A percentile compares a stretch with the other conserved stretches of the same genome.
phyloP scores from a whole-genome alignment of 73 alveolate species.

The Tetrahymena borealis region DNA sequence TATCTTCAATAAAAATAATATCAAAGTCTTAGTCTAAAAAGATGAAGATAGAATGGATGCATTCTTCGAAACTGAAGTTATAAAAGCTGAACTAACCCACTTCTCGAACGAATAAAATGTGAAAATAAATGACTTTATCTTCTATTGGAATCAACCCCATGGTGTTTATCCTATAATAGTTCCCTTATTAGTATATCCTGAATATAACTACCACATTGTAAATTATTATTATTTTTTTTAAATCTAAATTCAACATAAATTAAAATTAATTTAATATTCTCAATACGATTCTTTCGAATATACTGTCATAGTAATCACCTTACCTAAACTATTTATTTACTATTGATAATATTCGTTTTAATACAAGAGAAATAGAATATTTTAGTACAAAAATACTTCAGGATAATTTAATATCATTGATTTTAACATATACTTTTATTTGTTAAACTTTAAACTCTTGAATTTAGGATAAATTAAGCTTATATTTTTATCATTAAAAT shows the following conservation, averaged over 20 bases:
- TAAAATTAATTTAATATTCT: too few species aligned
- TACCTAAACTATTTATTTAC: too few species aligned
- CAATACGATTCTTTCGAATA: too few species aligned
- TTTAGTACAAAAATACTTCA: too few species aligned
- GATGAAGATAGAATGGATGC: constrained; percentile 38
- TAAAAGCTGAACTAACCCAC: constrained; percentile 28
- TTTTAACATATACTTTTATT: too few species aligned
- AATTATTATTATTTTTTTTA: neutral
- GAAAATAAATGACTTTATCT: constrained; percentile 14
- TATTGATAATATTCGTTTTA: too few species aligned
- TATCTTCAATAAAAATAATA: constrained; percentile 2
- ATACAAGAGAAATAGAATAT: too few species aligned
- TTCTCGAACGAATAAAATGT: constrained; percentile 1
- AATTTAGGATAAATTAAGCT: neutral
- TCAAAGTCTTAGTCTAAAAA: neutral
- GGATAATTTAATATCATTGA: too few species aligned
- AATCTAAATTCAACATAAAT: neutral
- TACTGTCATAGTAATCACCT: too few species aligned
- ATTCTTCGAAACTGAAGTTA: constrained; percentile 16
- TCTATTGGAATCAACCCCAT: constrained; percentile 38
- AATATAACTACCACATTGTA: neutral
- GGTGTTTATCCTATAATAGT: constrained; percentile 9
- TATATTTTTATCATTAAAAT: neutral
- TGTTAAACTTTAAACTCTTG: neutral
- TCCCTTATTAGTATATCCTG: neutral